Evolutionary conservation across 2,329 filamentous ascomycete species (phyloP).

Genomic region (Diaporthe amygdali): DNA sequence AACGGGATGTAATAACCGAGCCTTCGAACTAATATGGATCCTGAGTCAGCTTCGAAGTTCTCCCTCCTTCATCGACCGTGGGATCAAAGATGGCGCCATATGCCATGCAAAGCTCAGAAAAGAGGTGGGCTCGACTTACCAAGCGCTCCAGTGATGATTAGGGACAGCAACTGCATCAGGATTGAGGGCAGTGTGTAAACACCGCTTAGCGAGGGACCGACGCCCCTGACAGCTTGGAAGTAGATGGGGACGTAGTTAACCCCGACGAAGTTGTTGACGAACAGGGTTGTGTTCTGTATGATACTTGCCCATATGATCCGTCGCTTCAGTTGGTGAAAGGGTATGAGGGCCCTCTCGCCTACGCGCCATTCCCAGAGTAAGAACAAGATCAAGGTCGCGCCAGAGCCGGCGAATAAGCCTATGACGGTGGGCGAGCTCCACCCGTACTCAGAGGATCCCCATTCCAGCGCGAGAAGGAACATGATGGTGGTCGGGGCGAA

Average conservation of each 20-base stretch:
- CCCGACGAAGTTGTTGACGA: background rate
- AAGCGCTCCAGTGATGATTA: background rate
- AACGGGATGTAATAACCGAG: conserved; percentile 51
- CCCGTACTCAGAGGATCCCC: conserved; percentile 40
- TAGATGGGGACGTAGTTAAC: conserved; percentile 2
- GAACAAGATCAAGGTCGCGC: conserved; percentile 38
- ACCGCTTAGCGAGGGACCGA: background rate
- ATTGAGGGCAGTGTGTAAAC: background rate
- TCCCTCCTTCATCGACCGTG: background rate
- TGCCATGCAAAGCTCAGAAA: fast-evolving
- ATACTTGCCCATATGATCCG: background rate
- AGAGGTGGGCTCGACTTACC: background rate
- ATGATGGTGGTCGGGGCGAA: conserved; percentile 45
- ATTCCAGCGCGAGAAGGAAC: conserved; percentile 49
- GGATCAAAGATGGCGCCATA: background rate
- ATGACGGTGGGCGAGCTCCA: conserved; percentile 45
- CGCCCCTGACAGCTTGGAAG: conserved; percentile 8
- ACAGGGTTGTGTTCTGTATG: background rate
- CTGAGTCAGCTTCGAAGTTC: background rate
- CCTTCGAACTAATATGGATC: background rate
- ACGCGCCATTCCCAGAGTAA: conserved; percentile 43
- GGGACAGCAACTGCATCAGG: background rate
- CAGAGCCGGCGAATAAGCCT: conserved; percentile 43
- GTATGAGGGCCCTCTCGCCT: conserved; percentile 1
- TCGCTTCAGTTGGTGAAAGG: background rate